Percentiles rank a stretch among this genome's conserved stretches.
phyloP scores from a whole-genome alignment of 345 rosid genomes.

The Acer saccharum region DNA sequence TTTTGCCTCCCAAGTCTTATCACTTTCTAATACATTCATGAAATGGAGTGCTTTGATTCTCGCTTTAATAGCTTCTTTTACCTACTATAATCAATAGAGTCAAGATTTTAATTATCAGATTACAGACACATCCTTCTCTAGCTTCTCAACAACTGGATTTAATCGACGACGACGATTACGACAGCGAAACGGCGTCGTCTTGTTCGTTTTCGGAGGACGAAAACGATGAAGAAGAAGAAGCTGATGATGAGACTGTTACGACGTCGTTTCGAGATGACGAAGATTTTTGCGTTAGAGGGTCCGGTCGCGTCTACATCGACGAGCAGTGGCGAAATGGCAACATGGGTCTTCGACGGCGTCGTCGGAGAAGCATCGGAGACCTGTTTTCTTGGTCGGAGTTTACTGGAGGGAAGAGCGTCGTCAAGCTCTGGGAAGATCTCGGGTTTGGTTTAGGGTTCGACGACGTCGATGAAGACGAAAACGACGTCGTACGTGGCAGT shows the following conservation, averaged over 20 bases:
- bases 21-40: slow-evolving; percentile 47
- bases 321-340: slow-evolving; percentile 24
- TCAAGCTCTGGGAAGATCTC: slow-evolving; percentile 61
- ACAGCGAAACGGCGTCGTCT: slow-evolving; percentile 44
- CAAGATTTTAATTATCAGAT: slow-evolving; percentile 43
- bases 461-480: slow-evolving; percentile 6
- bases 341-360: slow-evolving; percentile 38
- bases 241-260: neutral
- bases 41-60: slow-evolving; percentile 74
- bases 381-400: slow-evolving; percentile 44
- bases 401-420: slow-evolving; percentile 50
- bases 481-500: neutral
- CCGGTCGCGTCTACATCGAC: slow-evolving; percentile 19
- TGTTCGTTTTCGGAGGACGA: slow-evolving; percentile 34
- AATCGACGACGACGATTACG: slow-evolving; percentile 27
- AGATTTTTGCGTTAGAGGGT: slow-evolving; percentile 49
- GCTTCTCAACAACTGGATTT: slow-evolving; percentile 19
- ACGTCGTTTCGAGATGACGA: slow-evolving; percentile 25
- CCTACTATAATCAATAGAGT: slow-evolving; percentile 48
- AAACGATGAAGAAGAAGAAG: slow-evolving; percentile 24
- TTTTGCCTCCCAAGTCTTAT: slow-evolving; percentile 33
- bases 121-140: slow-evolving; percentile 29
- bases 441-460: slow-evolving; percentile 42
- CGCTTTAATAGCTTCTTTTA: slow-evolving; percentile 62
- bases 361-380: slow-evolving; percentile 51